Conservation (phyloP, 495 filamentous ascomycete species). For the Penicillium daleae region DNA sequence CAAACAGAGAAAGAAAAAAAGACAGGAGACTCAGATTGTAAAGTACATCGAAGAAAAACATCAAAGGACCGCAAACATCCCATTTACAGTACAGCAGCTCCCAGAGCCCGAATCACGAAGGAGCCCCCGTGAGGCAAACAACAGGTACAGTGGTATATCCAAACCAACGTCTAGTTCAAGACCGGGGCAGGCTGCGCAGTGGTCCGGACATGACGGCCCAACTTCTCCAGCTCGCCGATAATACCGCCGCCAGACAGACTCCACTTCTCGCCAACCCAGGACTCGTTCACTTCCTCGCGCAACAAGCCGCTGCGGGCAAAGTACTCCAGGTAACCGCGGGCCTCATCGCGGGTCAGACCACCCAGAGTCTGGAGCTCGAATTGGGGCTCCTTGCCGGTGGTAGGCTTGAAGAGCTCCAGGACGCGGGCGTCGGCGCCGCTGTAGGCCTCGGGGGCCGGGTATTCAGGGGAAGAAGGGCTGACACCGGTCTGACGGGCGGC, state of each 20-base stretch:
- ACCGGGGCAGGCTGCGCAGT: slow-evolving; percentile 26
- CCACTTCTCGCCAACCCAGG: slow-evolving; percentile 82
- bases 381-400: slow-evolving; percentile 38
- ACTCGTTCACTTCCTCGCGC: slow-evolving; percentile 68
- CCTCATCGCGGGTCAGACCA: slow-evolving; percentile 74
- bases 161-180: slow-evolving; percentile 11
- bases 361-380: slow-evolving; percentile 61
- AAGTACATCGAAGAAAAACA: slow-evolving; percentile 37
- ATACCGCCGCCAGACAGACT: slow-evolving; percentile 78
- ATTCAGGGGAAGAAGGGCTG: slow-evolving; percentile 36
- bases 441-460: slow-evolving; percentile 66
- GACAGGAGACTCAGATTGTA: slow-evolving; percentile 31
- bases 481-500: slow-evolving; percentile 44
- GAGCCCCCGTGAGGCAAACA: neutral
- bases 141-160: slow-evolving; percentile 16
- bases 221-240: slow-evolving; percentile 79
- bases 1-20: slow-evolving; percentile 32
- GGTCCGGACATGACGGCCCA: slow-evolving; percentile 54
- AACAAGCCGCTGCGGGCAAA: slow-evolving; percentile 86
- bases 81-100: slow-evolving; percentile 33
- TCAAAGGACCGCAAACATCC: slow-evolving; percentile 22
- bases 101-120: neutral
- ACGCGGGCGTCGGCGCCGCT: slow-evolving; percentile 69
- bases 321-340: slow-evolving; percentile 86
- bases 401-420: slow-evolving; percentile 49